These are phyloP conservation scores for Arachis monticola DNA, from an alignment of 331 rosid species.

Conservation along the genomic window DNA sequence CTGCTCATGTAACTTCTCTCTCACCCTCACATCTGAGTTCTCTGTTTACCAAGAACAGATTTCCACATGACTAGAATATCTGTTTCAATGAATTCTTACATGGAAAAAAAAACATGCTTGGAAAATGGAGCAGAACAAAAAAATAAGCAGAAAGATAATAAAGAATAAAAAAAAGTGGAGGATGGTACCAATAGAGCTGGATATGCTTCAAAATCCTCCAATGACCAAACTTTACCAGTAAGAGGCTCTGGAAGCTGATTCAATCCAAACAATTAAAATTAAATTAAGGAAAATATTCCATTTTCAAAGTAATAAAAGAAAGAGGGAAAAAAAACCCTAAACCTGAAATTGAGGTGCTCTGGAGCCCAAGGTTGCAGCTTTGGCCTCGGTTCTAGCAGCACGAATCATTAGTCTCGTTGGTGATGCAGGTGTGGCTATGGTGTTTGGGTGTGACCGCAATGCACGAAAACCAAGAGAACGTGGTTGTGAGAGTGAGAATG, in stretches of 20 bases:
- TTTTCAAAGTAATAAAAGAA: neutral
- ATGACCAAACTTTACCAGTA: slow-evolving; percentile 77
- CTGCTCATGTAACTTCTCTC: too few species aligned
- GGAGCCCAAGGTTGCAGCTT: slow-evolving; percentile 70
- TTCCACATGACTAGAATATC: too few species aligned
- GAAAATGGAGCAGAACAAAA: slow-evolving; percentile 28
- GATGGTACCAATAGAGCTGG: slow-evolving; percentile 73
- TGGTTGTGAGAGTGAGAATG: slow-evolving; percentile 25
- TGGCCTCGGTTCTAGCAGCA: slow-evolving; percentile 72
- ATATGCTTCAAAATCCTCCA: slow-evolving; percentile 82
- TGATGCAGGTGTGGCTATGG: slow-evolving; percentile 24
- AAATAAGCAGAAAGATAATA: neutral
- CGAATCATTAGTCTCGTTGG: slow-evolving; percentile 53
- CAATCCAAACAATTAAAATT: slow-evolving; percentile 1
- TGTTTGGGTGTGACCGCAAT: slow-evolving; percentile 40
- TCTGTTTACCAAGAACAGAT: too few species aligned
- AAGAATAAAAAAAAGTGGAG: too few species aligned
- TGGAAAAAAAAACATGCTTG: neutral
- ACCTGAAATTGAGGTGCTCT: slow-evolving; percentile 87
- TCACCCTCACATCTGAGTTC: too few species aligned
- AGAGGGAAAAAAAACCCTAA: neutral
- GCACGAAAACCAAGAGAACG: slow-evolving; percentile 50
- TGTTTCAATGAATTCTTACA: neutral
- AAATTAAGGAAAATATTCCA: neutral
- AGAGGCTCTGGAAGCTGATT: slow-evolving; percentile 85